Evolutionary conservation across 352 stramenopile genomes (phyloP), one percentile per base, ranked within the genome.

Genomic region (Globisporangium middletonii): DNA sequence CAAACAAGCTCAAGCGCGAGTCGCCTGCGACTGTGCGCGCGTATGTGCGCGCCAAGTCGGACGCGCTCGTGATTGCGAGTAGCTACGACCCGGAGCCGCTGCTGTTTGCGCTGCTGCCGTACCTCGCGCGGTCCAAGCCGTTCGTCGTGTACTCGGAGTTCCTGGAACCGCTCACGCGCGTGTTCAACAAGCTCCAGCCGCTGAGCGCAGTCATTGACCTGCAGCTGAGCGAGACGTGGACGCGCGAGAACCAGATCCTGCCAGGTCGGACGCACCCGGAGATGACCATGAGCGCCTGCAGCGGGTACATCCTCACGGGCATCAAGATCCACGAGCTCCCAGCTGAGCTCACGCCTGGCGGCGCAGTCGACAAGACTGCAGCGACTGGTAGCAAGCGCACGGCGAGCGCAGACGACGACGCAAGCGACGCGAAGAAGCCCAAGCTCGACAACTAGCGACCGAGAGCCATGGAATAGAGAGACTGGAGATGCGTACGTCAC

Each of bases 111-210:
- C 59, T 99, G 49, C 64, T 98, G 46, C 89, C 89, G 26, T 97
- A 94, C 62, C 73, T 99, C 30, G 83, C 75, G 27, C 80, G 83
- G 19, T 97, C 88, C 5, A 96, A 92, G 56, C 91, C 94, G 2
- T 98, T 99, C 71, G 92, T 98, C n/a, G 74, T 99, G 19, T 99
- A 96, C 75, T 96, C 79, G 38, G 94, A 98, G 75, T 97, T 93
- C 67, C 75, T 98, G 5, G 83, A 93, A 75, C 90, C 93, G 1
- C 75, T 99, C 35, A 88, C 92, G n/a, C 71, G 84, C 55, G 89
- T 88, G 46, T 98, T 98, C 62, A 70, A 75, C 33, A 81, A 73
- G 19, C 70, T 98, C 5, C 88, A 98, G 72, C 85, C 96, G 51
- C 93, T 89, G 73, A 72, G 93, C 27, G 71, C 91, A 30, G 86